Evolutionary conservation across 768 basidiomycete genomes (phyloP).

Genomic region (Psilocybe cubensis): DNA sequence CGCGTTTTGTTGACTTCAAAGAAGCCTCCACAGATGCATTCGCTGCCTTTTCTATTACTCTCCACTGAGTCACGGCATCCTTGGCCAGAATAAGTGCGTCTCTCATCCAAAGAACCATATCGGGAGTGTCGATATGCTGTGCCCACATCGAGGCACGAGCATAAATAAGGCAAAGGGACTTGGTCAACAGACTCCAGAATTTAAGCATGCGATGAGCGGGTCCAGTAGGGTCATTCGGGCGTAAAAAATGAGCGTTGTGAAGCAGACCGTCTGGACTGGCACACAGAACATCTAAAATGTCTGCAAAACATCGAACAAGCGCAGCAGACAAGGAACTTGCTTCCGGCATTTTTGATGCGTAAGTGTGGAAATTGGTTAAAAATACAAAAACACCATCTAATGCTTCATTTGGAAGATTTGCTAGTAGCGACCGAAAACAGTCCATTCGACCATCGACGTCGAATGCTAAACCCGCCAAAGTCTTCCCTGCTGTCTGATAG

Average conservation of each 20-base stretch:
- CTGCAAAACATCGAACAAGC: conserved; percentile 90
- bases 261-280: conserved; percentile 72
- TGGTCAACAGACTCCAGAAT: conserved; percentile 85
- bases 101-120: conserved; percentile 97
- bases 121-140: conserved; percentile 71
- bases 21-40: conserved; percentile 30
- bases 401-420: conserved; percentile 63
- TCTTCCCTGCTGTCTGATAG: conserved; percentile 75
- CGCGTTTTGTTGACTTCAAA: conserved; percentile 27
- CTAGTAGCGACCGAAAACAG: conserved; percentile 80
- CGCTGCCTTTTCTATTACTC: conserved; percentile 75
- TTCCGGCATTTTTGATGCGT: conserved; percentile 72
- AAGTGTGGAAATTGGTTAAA: conserved; percentile 64
- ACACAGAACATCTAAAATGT: conserved; percentile 89
- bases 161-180: conserved; percentile 83
- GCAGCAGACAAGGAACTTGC: conserved; percentile 89
- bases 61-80: conserved; percentile 82
- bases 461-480: conserved; percentile 82
- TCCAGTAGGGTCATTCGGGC: conserved; percentile 42
- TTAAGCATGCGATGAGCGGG: conserved; percentile 60
- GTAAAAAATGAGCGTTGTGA: conserved; percentile 55
- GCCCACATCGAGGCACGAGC: conserved; percentile 86
- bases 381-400: conserved; percentile 75
- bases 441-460: conserved; percentile 90
- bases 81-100: conserved; percentile 94